Conservation (phyloP, 164 flowering plant species). For the Brasenia schreberi region DNA sequence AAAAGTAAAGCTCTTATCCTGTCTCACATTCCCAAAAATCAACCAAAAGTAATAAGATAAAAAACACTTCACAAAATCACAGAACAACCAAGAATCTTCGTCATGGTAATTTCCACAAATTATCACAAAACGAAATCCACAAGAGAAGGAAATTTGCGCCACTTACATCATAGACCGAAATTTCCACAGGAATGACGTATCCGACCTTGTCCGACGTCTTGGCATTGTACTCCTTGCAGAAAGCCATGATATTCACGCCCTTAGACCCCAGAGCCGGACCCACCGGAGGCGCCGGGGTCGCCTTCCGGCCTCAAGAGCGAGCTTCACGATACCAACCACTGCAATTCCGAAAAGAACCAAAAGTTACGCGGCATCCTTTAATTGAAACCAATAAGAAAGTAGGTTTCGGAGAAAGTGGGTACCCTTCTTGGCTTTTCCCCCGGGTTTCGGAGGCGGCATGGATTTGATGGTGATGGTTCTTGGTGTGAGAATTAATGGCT, state of each 20-base stretch:
- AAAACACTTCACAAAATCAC: not conserved
- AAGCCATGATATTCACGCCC: constrained; percentile 97
- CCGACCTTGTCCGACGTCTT: constrained; percentile 94
- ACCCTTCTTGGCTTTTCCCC: constrained; percentile 87
- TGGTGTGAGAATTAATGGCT: constrained; percentile 6
- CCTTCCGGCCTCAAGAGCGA: constrained; percentile 99
- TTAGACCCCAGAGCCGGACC: constrained; percentile 98
- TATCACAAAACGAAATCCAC: not conserved
- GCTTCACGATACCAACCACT: constrained; percentile 62
- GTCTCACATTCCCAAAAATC: constrained; percentile 3
- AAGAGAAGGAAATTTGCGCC: not conserved
- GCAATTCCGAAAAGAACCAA: not conserved
- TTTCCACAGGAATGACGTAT: constrained; percentile 90
- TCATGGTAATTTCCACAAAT: not conserved
- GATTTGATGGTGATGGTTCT: constrained; percentile 49
- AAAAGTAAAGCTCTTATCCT: constrained; percentile 97
- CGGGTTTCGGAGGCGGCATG: constrained; percentile 92
- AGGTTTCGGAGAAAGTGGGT: not conserved
- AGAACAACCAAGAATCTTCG: too few relatives aligned
- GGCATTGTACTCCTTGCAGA: constrained; percentile 98
- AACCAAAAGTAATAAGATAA: not conserved
- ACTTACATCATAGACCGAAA: constrained; percentile 86
- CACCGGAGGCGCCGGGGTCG: constrained; percentile 97
- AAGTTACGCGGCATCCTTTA: constrained; percentile 2
- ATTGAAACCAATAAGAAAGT: not conserved